Base-by-base conservation (phyloP, 169 alveolate genomes). In the Cyclospora cayetanensis region DNA sequence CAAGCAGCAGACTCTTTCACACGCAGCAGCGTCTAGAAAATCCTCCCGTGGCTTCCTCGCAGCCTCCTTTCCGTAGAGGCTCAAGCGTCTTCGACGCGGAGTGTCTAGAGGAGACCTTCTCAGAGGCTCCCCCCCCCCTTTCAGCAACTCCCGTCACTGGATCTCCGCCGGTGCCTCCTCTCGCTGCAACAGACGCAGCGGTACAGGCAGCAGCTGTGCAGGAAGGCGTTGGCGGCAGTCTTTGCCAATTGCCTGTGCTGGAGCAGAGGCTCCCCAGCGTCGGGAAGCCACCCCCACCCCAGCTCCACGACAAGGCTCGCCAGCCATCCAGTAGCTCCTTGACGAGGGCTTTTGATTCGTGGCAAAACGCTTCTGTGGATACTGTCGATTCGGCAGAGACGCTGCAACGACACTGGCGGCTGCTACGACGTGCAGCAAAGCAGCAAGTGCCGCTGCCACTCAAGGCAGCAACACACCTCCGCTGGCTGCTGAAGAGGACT, bases 351-450 rank as follows among this genome's bases (percentile, higher is more conserved):
- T n/a, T n/a, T n/a, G n/a, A n/a, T n/a, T n/a, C n/a, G n/a, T n/a
- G n/a, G n/a, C n/a, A n/a, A n/a, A n/a, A n/a, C n/a, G n/a, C n/a
- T n/a, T n/a, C n/a, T n/a, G n/a, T n/a, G n/a, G 46, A 7, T 3
- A 52, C 50, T 68, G 53, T 27, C 25, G 82, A 65, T 15, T 46
- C 60, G n/a, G 68, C 29, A 3, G 65, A 41, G 70, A 15, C 55
- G 42, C 18, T 77, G 68, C 70, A 77, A 68, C 63, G 41, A 34
- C 68, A 25, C 27, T 77, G 87, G 87, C 42, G 87, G 39, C 65
- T 77, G 87, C 68, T 77, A 68, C 87, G 87, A 39, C 87, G 70
- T 29, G 87, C 43, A 15, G 87, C 63, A 46, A 52, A 77, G 63
- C 87, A 77, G 34, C 68, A 68, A 15, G 41, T 43, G 87, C 35